Evolutionary conservation across 208 protist genomes (phyloP).

Genomic region (Wallacemonas sp.): DNA sequence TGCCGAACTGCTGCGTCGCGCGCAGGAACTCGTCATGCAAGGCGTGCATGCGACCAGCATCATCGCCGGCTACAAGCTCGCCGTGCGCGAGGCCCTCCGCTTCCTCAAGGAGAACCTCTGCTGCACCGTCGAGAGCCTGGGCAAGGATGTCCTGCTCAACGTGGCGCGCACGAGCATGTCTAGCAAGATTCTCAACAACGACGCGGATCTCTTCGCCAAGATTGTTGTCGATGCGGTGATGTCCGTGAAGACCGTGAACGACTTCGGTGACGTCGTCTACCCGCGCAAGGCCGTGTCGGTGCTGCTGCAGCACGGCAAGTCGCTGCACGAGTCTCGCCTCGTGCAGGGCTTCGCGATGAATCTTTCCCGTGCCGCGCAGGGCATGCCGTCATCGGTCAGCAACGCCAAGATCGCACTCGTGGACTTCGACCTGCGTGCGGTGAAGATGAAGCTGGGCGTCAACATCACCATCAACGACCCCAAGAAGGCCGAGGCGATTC

Average conservation of each 20-base stretch:
- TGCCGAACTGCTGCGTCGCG: constrained; percentile 98
- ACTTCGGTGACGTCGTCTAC: constrained; percentile 95
- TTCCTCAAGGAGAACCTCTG: constrained; percentile 94
- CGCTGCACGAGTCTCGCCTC: constrained; percentile 90
- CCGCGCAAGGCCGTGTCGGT: constrained; percentile 98
- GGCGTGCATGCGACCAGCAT: constrained; percentile 99
- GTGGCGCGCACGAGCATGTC: constrained; percentile 99
- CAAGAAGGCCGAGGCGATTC: constrained; percentile 97
- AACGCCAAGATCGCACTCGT: constrained; percentile 99
- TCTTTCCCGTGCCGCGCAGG: constrained; percentile 96
- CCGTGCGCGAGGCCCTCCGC: constrained; percentile 94
- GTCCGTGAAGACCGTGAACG: constrained; percentile 91
- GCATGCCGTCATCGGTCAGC: constrained; percentile 96
- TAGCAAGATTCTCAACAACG: constrained; percentile 98
- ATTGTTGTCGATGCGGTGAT: constrained; percentile 94
- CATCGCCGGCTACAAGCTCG: constrained; percentile 99
- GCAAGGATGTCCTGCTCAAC: constrained; percentile 96
- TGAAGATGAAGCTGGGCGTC: constrained; percentile 97
- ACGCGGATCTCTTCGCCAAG: constrained; percentile 98
- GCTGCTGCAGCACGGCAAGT: constrained; percentile 98
- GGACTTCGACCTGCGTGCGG: constrained; percentile 98
- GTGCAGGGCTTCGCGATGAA: constrained; percentile 97
- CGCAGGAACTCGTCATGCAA: constrained; percentile 96
- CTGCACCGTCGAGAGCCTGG: constrained; percentile 87
- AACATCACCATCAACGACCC: constrained; percentile 98